These are phyloP conservation scores for Coemansia reversa DNA, from an alignment of 192 early-diverging fungal genomes.

Conservation along the genomic window DNA sequence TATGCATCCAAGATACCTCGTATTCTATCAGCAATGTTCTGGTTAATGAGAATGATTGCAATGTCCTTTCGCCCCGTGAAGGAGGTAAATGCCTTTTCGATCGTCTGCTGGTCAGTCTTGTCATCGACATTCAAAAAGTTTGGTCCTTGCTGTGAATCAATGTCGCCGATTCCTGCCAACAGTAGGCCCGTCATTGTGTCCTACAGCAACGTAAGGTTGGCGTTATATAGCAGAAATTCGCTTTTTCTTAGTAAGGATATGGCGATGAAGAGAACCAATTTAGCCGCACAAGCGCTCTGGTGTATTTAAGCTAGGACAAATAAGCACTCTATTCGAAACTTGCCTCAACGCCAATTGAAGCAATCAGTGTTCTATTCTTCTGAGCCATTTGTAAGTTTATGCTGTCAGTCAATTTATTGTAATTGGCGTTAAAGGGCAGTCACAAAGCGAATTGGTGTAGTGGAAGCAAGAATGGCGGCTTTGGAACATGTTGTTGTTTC, in stretches of 20 bases:
- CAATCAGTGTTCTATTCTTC: slow-evolving; percentile 50
- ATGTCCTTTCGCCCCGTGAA: slow-evolving; percentile 94
- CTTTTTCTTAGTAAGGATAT: background rate
- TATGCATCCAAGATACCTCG: slow-evolving; percentile 87
- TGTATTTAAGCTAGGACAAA: background rate
- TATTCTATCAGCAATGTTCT: slow-evolving; percentile 94
- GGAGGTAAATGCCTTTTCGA: slow-evolving; percentile 81
- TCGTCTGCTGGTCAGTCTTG: slow-evolving; percentile 71
- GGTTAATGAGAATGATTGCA: slow-evolving; percentile 97
- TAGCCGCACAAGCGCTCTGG: background rate
- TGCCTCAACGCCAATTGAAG: slow-evolving; percentile 55
- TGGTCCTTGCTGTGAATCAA: slow-evolving; percentile 85
- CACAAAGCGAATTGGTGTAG: background rate
- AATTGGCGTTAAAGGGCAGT: no score
- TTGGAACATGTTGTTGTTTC: background rate
- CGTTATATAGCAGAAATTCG: background rate
- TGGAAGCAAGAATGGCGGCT: background rate
- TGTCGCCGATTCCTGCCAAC: slow-evolving; percentile 95
- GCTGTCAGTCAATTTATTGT: background rate
- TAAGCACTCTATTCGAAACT: background rate
- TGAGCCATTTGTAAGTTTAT: slow-evolving; percentile 31
- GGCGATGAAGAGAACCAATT: background rate
- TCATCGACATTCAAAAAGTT: slow-evolving; percentile 97
- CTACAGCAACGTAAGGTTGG: slow-evolving; percentile 36
- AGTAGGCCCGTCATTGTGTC: slow-evolving; percentile 94